A percentile compares a stretch with the other conserved stretches of the same genome.
Conservation (phyloP, 2,329 filamentous ascomycete species). For the Leptosphaerulina australis region DNA sequence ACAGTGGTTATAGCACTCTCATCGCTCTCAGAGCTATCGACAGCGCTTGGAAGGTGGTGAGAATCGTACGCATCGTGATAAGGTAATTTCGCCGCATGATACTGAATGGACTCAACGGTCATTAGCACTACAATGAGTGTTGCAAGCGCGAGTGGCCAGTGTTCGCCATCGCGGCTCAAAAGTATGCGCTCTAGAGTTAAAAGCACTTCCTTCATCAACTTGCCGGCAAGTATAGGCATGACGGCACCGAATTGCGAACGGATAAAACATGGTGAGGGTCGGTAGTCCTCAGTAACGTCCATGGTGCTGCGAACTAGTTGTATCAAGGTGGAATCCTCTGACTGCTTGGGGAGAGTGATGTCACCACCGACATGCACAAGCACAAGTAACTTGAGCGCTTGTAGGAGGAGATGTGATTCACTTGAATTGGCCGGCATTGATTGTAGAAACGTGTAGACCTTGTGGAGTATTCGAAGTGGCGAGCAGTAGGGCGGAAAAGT, state of each 20-base stretch:
- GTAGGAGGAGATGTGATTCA: slow-evolving; percentile 35
- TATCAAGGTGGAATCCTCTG: slow-evolving; percentile 20
- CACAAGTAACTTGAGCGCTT: slow-evolving; percentile 48
- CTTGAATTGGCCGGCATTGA: slow-evolving; percentile 24
- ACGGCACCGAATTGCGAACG: slow-evolving; percentile 46
- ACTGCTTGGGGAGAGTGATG: slow-evolving; percentile 36
- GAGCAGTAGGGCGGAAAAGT: slow-evolving; percentile 46
- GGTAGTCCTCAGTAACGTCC: slow-evolving; percentile 15
- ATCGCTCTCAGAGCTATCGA: slow-evolving; percentile 21
- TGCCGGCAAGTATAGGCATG: slow-evolving; percentile 42
- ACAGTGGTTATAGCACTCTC: slow-evolving; percentile 38
- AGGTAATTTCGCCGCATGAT: slow-evolving; percentile 45
- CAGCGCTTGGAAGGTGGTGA: background rate
- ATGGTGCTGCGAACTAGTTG: slow-evolving; percentile 32
- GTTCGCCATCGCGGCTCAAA: slow-evolving; percentile 34
- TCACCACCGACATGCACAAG: slow-evolving; percentile 49
- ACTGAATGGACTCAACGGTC: slow-evolving; percentile 49
- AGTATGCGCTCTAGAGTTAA: slow-evolving; percentile 39
- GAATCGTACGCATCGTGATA: slow-evolving; percentile 37
- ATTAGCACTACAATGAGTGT: slow-evolving; percentile 45
- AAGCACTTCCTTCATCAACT: slow-evolving; percentile 44
- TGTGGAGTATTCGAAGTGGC: slow-evolving; percentile 40
- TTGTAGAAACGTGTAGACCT: slow-evolving; percentile 44
- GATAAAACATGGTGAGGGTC: slow-evolving; percentile 48
- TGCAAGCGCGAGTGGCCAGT: slow-evolving; percentile 45